These are phyloP conservation scores for Leucocoprinus leucothites DNA, from an alignment of 768 basidiomycete species.

Conservation along the genomic window DNA sequence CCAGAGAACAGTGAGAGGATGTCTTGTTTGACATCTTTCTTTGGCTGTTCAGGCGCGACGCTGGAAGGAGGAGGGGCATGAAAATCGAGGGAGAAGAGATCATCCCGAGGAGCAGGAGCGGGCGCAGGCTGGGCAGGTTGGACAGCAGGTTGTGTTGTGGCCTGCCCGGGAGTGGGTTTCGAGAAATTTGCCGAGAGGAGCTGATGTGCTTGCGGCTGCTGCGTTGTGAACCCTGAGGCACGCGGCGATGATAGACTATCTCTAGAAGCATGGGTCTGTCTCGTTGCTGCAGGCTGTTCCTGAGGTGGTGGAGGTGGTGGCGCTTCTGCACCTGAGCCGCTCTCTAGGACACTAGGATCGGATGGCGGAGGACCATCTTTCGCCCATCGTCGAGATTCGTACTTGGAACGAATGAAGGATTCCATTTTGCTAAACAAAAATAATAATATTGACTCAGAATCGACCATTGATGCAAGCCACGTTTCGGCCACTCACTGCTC, in stretches of 20 bases:
- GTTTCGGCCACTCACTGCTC: constrained; percentile 75
- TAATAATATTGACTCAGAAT: neutral
- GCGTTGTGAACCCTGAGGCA: constrained; percentile 28
- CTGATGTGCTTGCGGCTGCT: constrained; percentile 53
- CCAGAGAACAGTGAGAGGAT: constrained; percentile 80
- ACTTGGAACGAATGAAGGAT: constrained; percentile 47
- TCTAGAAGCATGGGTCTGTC: constrained; percentile 27
- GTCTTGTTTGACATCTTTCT: constrained; percentile 79
- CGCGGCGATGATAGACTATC: constrained; percentile 23
- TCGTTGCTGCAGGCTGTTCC: constrained; percentile 22
- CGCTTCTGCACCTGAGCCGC: constrained; percentile 22
- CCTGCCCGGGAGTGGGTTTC: constrained; percentile 17
- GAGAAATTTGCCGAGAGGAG: constrained; percentile 45
- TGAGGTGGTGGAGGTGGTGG: constrained; percentile 25
- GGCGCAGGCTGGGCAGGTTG: constrained; percentile 21
- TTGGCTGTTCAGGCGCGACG: constrained; percentile 33
- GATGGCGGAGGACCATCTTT: constrained; percentile 80
- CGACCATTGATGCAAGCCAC: neutral
- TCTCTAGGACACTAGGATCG: constrained; percentile 79
- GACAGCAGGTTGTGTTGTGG: constrained; percentile 25
- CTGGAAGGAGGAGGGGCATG: constrained; percentile 44
- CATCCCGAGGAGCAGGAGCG: constrained; percentile 42
- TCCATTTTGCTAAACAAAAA: constrained; percentile 1
- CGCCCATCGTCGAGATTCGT: constrained; percentile 92
- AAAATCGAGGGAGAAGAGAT: constrained; percentile 86